phyloP scores from a whole-genome alignment of 306 rosid genomes.

The Notholithocarpus densiflorus region DNA sequence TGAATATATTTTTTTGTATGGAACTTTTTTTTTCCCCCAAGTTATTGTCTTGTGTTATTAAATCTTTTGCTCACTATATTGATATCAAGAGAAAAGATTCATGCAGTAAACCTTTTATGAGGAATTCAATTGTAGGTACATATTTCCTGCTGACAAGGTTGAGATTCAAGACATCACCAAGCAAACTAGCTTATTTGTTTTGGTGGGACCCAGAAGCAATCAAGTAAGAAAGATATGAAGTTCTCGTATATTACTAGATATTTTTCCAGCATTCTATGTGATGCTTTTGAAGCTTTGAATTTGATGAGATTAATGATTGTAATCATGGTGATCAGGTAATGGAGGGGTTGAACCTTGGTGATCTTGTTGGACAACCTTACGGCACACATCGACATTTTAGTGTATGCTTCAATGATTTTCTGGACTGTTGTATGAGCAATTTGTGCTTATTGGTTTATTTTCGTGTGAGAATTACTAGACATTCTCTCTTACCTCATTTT shows the following conservation, averaged over 20 bases:
- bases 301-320: conserved; percentile 22
- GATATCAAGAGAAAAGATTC: not conserved
- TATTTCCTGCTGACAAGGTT: conserved; percentile 82
- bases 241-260: not conserved
- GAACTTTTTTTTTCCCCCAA: not conserved
- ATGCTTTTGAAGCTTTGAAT: conserved; percentile 15
- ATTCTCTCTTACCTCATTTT: not conserved
- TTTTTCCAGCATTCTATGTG: conserved; percentile 7
- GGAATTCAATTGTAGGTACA: conserved; percentile 55
- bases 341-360: conserved; percentile 70
- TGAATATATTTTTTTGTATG: not conserved
- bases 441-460: not conserved
- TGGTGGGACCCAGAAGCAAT: conserved; percentile 85
- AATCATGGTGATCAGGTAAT: conserved; percentile 48
- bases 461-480: not conserved
- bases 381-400: conserved; percentile 83
- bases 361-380: conserved; percentile 74
- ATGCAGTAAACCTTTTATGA: conserved; percentile 10
- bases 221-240: conserved; percentile 51
- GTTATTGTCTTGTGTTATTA: conserved; percentile 22
- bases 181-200: conserved; percentile 75
- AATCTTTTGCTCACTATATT: not conserved
- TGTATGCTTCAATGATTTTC: conserved; percentile 40
- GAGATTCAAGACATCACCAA: conserved; percentile 85
- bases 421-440: not conserved